These are phyloP conservation scores for Fusarium citri DNA, from an alignment of 2,329 filamentous ascomycete species.

Conservation along the genomic window DNA sequence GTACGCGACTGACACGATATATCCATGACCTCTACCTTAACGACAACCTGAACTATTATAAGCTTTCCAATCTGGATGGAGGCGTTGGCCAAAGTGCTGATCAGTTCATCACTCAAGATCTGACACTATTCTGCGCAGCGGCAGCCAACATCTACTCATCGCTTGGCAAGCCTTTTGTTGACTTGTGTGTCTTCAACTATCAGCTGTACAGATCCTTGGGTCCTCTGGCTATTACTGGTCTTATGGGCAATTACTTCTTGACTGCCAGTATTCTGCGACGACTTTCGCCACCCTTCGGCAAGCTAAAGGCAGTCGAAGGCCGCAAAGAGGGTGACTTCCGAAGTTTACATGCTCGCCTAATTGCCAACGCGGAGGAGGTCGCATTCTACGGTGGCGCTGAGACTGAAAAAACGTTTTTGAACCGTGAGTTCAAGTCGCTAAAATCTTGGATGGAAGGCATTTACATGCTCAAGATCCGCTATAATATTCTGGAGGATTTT, in stretches of 20 bases:
- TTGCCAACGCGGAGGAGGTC: conserved; percentile 97
- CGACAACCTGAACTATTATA: conserved; percentile 96
- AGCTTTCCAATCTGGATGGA: conserved; percentile 90
- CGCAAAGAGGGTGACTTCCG: conserved; percentile 96
- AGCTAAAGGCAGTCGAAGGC: conserved; percentile 95
- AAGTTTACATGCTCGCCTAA: conserved; percentile 87
- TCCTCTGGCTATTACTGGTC: conserved; percentile 84
- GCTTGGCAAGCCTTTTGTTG: conserved; percentile 96
- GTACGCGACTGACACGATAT: conserved; percentile 92
- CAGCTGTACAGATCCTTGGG: conserved; percentile 93
- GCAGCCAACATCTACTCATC: conserved; percentile 95
- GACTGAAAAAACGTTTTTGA: conserved; percentile 93
- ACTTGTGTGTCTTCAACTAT: conserved; percentile 97
- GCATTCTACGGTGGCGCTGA: conserved; percentile 97
- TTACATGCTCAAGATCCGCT: conserved; percentile 96
- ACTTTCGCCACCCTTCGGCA: conserved; percentile 94
- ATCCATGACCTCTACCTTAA: conserved; percentile 98
- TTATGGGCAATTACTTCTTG: conserved; percentile 92
- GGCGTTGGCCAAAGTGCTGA: conserved; percentile 92
- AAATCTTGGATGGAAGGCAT: conserved; percentile 99
- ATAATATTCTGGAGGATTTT: conserved; percentile 99
- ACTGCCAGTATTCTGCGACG: conserved; percentile 90
- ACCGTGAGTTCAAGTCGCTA: conserved; percentile 90
- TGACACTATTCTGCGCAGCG: conserved; percentile 93
- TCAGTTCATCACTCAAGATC: conserved; percentile 96